phyloP scores from a whole-genome alignment of 2,329 filamentous ascomycete genomes.

The Rhexocercosporidium sp. region DNA sequence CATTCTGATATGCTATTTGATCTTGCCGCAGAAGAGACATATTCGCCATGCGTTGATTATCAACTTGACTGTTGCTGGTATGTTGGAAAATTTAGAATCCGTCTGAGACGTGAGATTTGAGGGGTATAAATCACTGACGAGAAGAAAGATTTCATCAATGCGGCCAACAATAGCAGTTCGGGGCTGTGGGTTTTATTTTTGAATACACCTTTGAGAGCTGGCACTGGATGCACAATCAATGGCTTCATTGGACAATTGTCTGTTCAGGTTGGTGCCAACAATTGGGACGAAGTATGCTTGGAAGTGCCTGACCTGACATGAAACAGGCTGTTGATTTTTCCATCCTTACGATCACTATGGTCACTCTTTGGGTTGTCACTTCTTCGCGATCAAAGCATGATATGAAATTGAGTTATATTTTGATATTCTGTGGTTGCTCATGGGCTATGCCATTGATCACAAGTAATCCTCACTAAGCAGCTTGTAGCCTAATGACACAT shows the following conservation, averaged over 20 bases:
- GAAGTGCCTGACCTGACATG: background rate
- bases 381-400: constrained; percentile 5
- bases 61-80: constrained; percentile 16
- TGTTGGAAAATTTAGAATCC: background rate
- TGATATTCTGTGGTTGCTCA: background rate
- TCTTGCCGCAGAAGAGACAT: constrained; percentile 17
- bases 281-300: background rate
- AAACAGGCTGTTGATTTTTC: constrained; percentile 13
- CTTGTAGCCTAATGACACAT: background rate
- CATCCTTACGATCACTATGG: constrained; percentile 10
- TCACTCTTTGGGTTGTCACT: constrained; percentile 15
- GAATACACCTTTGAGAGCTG: constrained; percentile 7
- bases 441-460: constrained; percentile 14
- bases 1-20: constrained; percentile 13
- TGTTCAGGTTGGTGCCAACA: background rate
- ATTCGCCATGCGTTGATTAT: constrained; percentile 17
- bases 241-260: constrained; percentile 15
- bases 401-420: background rate
- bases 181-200: constrained; percentile 9
- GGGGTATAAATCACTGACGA: background rate
- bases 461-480: background rate
- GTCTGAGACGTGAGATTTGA: background rate
- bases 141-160: constrained; percentile 12
- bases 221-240: constrained; percentile 11
- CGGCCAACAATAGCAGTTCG: constrained; percentile 10